Evolutionary conservation across 2,329 filamentous ascomycete genomes (phyloP), one percentile per base, ranked within the genome.

Genomic region (Penicillium glabrum): DNA sequence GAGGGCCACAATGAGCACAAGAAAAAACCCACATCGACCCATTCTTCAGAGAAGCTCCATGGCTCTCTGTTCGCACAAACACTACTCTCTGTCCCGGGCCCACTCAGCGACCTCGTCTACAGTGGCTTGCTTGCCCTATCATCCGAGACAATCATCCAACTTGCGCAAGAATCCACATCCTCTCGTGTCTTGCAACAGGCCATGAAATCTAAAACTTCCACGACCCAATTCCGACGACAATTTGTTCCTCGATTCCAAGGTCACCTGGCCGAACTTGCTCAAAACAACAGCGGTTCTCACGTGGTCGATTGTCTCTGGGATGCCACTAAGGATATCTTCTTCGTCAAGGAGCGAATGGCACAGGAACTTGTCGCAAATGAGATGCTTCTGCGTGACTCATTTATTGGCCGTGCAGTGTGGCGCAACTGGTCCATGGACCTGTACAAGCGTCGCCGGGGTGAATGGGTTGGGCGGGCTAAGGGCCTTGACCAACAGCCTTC

Each of bases 61-160:
- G 91, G 89, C 58, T 91, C 90, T 21, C 82, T 96, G 46, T 83
- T 99, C 27, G 87, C 90, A 9, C 88, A 95, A 60, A 79, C 89
- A 4, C 89, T 99, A 79, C 85, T 98, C 50, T 78, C 84, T 8
- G 87, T 91, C 26, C 84, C 89, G 0, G 91, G 91, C 0, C 74
- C 83, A 1, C 79, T 93, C 1, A 82, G 84, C 55, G 85, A 85
- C 50, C 82, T 93, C 11, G 83, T 96, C 31, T 90, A 95, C 69
- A 83, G 87, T 16, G 85, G 88, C n/a, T 75, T 95, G 24, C 77
- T 88, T 21, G 79, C 84, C 4, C 81, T 89, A 62, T 77, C 80
- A 11, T 71, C 76, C 46, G 83, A 80, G 52, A 82, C 78, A 23
- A 80, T 87, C 53, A 70, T 91, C 31, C 78, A 81, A 39, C 84